Conservation (phyloP, 768 basidiomycete genomes). For the Agaricus blazei region DNA sequence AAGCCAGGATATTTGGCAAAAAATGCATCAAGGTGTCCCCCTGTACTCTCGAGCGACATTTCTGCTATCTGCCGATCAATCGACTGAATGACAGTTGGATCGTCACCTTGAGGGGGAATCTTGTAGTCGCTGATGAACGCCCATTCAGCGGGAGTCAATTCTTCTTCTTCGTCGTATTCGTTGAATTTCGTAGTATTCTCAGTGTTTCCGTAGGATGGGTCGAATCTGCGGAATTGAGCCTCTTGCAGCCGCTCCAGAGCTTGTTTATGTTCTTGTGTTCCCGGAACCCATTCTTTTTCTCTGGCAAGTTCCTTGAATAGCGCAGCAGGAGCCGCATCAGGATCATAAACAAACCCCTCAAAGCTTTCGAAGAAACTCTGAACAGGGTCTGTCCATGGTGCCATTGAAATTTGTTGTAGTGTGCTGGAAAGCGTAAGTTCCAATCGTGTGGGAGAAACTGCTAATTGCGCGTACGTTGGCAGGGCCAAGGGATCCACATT, state of each 20-base stretch:
- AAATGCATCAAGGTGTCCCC: not conserved
- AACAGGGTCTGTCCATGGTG: not conserved
- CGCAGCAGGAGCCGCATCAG: conserved; percentile 11
- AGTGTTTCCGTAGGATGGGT: conserved; percentile 5
- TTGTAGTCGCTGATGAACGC: too few relatives aligned
- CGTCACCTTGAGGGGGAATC: not conserved
- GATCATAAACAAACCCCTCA: conserved; percentile 14
- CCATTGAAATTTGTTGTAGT: not conserved
- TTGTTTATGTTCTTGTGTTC: not conserved
- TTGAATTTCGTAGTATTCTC: too few relatives aligned
- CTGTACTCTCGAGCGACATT: not conserved
- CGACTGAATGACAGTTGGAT: not conserved
- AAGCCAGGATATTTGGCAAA: not conserved
- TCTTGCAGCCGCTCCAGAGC: conserved; percentile 21
- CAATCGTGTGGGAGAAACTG: too few relatives aligned
- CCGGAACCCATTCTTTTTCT: conserved; percentile 12
- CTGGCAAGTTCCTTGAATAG: conserved; percentile 23
- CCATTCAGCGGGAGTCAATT: not conserved
- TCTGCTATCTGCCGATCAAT: not conserved
- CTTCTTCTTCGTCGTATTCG: not conserved
- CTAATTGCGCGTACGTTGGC: not conserved
- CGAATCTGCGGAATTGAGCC: conserved; percentile 29
- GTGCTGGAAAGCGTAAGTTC: not conserved
- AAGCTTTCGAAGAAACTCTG: conserved; percentile 15
- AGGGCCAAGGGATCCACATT: too few relatives aligned